Evolutionary conservation across 345 rosid genomes (phyloP), one percentile per base, ranked within the genome.

Genomic region (Clarkia xantiana): DNA sequence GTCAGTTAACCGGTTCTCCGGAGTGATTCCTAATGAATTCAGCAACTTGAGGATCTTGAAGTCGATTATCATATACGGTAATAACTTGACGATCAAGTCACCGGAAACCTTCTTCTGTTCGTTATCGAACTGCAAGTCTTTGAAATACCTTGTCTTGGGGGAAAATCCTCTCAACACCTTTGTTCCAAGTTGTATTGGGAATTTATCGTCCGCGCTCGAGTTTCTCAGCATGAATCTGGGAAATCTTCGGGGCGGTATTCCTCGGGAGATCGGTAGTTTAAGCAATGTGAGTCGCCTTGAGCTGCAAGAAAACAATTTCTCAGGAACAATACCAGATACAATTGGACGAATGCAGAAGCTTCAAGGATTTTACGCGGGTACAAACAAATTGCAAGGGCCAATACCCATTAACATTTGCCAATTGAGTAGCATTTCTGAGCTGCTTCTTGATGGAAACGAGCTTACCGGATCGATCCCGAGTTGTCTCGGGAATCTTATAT

Each of bases 401-500:
- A 29, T 54, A 22, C 57, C 49, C 23, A 11, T 42, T 42, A 38
- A 23, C n/a, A 20, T 54, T 10, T 43, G 42, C 42, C 36, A 43
- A 3, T 23, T 25, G 3, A 25, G 10, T 3, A 54, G 39, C 47
- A 22, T 54, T 18, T 29, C 16, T 15, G 45, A n/a, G 29, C 11
- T 54, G 14, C 3, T 16, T 29, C 44, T 43, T 11, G 25, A 40
- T 38, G 29, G 20, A 16, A 54, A 54, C 4, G 14, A 22, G 15
- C 18, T 54, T 16, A 3, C 12, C 7, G 42, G 57, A 43, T 43
- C 42, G 10, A 9, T 54, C 23, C 57, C 40, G 9, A 11, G 6
- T 15, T 54, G 57, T 8, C 12, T 54, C 11, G 48, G 49, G 0
- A 54, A 43, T 18, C 57, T 43, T 42, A 54, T 47, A 20, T 53